These are phyloP conservation scores for Allium cepa DNA, from an alignment of 106 monocot genomes.

Conservation along the genomic window DNA sequence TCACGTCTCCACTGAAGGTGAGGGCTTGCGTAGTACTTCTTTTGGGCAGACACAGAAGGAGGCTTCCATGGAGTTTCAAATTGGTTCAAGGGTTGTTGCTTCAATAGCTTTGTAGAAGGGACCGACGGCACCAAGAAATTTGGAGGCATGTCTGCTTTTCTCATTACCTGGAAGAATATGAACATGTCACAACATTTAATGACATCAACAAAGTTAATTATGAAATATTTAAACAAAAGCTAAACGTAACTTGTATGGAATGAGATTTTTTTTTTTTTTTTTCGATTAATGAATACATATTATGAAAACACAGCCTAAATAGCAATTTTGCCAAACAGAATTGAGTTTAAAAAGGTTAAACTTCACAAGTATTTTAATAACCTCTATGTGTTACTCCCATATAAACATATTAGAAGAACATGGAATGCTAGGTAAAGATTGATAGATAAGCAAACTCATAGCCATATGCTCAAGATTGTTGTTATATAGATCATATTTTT, in stretches of 20 bases:
- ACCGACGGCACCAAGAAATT: conserved; percentile 28
- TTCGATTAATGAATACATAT: background rate
- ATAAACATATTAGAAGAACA: no score
- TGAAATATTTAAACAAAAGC: background rate
- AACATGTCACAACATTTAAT: background rate
- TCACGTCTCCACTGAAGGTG: conserved; percentile 60
- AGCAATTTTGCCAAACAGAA: background rate
- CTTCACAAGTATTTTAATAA: no score
- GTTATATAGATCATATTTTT: no score
- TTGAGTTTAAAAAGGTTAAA: no score
- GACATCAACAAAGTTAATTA: background rate
- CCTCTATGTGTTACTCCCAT: no score
- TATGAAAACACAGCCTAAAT: background rate
- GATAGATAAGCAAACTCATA: no score
- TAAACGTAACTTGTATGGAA: background rate
- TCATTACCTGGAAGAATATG: conserved; percentile 31
- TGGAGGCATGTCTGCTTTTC: conserved; percentile 46
- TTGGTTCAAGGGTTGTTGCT: conserved; percentile 2
- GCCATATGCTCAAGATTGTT: no score
- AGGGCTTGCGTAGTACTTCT: conserved; percentile 7
- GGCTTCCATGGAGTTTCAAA: conserved; percentile 7
- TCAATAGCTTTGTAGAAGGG: conserved; percentile 13
- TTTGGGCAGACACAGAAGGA: conserved; percentile 2
- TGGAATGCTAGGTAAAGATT: no score
- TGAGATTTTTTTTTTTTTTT: background rate